Conservation (phyloP, 495 filamentous ascomycete genomes). For the Hypoxylon rickii region DNA sequence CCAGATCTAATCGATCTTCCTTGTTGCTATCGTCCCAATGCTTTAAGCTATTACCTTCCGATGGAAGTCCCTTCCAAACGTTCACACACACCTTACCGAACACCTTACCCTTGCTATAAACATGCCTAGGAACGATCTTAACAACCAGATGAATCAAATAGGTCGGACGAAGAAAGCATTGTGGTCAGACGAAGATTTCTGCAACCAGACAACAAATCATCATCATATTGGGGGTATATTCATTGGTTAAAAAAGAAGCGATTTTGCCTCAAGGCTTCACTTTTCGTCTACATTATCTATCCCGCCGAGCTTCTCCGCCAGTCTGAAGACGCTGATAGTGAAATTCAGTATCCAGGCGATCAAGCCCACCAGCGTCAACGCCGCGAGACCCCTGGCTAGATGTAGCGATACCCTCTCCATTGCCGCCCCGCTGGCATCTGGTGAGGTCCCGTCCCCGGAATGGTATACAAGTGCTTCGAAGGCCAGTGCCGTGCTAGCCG, state of each 20-base stretch:
- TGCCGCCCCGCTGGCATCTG: neutral
- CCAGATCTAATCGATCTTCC: no score
- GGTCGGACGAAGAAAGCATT: no score
- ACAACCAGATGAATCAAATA: no score
- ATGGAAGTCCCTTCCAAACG: no score
- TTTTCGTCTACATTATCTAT: slow-evolving; percentile 50
- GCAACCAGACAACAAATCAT: no score
- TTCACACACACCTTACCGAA: no score
- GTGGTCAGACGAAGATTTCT: no score
- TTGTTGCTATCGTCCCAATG: neutral
- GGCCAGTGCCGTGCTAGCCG: slow-evolving; percentile 85
- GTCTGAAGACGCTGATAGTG: slow-evolving; percentile 82
- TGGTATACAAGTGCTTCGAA: slow-evolving; percentile 81
- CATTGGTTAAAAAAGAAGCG: slow-evolving; percentile 12
- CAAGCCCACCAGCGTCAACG: slow-evolving; percentile 79
- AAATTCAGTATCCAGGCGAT: slow-evolving; percentile 91
- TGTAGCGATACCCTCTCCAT: slow-evolving; percentile 58
- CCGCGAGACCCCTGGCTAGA: slow-evolving; percentile 76
- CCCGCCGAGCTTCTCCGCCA: slow-evolving; percentile 72
- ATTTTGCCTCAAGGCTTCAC: slow-evolving; percentile 20
- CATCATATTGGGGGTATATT: slow-evolving; percentile 19
- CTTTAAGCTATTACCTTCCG: no score
- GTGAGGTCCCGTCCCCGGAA: slow-evolving; percentile 40
- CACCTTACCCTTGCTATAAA: no score
- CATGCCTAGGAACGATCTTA: no score